Conservation (phyloP, 2,329 filamentous ascomycete species). For the Botrytis fabae region DNA sequence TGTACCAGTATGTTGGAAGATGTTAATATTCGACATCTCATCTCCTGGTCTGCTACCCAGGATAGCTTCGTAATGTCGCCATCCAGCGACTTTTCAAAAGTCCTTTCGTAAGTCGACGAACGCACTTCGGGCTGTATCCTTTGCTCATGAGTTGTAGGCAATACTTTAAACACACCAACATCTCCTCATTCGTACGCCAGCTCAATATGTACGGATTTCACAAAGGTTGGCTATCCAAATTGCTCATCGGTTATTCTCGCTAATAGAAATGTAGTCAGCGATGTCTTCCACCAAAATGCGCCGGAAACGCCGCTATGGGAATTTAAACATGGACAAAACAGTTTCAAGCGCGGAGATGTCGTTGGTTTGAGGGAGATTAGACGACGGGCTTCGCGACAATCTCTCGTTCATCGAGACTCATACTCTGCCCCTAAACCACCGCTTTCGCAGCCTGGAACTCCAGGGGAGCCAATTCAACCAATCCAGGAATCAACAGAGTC, state of each 20-base stretch:
- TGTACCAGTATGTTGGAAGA: conserved; percentile 88
- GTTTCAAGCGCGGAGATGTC: conserved; percentile 92
- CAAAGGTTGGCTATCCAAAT: conserved; percentile 66
- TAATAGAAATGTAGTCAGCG: conserved; percentile 69
- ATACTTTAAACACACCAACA: conserved; percentile 99
- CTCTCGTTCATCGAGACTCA: conserved; percentile 87
- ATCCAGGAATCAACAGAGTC: conserved; percentile 74
- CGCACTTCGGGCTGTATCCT: conserved; percentile 17
- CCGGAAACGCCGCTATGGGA: conserved; percentile 96
- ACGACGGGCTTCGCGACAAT: conserved; percentile 86
- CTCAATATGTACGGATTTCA: conserved; percentile 99
- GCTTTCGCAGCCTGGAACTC: conserved; percentile 78
- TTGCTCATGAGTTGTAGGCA: conserved; percentile 57
- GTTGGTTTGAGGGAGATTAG: conserved; percentile 93
- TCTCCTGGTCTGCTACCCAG: conserved; percentile 90
- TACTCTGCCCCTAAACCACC: conserved; percentile 76
- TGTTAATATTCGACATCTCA: conserved; percentile 86
- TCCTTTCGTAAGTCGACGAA: conserved; percentile 74
- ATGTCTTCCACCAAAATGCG: conserved; percentile 94
- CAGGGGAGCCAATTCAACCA: conserved; percentile 73
- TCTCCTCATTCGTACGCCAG: conserved; percentile 96
- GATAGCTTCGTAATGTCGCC: conserved; percentile 99
- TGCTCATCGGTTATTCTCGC: conserved; percentile 30
- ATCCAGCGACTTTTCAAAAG: conserved; percentile 95
- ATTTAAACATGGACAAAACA: conserved; percentile 97